phyloP scores from a whole-genome alignment of 805 yeast genomes.

The Teunomyces aglyptinius region DNA sequence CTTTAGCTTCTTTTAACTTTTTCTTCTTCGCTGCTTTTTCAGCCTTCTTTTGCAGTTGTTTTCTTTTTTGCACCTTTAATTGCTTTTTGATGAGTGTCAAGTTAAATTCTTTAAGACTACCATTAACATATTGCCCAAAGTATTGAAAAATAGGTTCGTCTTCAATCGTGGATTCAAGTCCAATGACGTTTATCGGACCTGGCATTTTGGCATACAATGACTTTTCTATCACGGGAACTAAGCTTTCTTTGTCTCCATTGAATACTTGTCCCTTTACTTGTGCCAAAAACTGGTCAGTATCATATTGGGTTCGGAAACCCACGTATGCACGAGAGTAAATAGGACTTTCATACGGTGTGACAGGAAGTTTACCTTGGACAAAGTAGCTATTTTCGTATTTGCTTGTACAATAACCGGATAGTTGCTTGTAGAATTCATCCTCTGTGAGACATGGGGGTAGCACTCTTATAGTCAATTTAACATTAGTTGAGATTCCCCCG shows the following conservation, averaged over 20 bases:
- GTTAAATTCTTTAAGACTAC: constrained; percentile 10
- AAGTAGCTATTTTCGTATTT: constrained; percentile 10
- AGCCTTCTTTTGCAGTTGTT: constrained; percentile 10
- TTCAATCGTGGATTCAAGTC: constrained; percentile 9
- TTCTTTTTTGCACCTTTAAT: constrained; percentile 9
- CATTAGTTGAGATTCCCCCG: background rate
- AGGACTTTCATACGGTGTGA: constrained; percentile 18
- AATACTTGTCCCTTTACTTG: constrained; percentile 19
- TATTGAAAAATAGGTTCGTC: constrained; percentile 15
- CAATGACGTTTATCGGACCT: background rate
- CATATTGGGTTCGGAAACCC: constrained; percentile 9
- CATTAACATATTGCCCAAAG: constrained; percentile 16
- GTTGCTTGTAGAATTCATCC: constrained; percentile 16
- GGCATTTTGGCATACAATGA: constrained; percentile 34
- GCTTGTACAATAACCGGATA: constrained; percentile 13
- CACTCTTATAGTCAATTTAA: constrained; percentile 16
- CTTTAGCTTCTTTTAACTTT: constrained; percentile 2
- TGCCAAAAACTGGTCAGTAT: constrained; percentile 10
- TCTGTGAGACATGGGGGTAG: constrained; percentile 22
- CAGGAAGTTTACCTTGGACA: constrained; percentile 16
- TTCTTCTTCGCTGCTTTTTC: constrained; percentile 2
- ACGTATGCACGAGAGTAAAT: constrained; percentile 18
- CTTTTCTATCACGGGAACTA: constrained; percentile 34
- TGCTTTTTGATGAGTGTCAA: constrained; percentile 1
- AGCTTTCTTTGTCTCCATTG: constrained; percentile 22